Conservation (phyloP, 257 asterid species). For the Lantana camara region DNA sequence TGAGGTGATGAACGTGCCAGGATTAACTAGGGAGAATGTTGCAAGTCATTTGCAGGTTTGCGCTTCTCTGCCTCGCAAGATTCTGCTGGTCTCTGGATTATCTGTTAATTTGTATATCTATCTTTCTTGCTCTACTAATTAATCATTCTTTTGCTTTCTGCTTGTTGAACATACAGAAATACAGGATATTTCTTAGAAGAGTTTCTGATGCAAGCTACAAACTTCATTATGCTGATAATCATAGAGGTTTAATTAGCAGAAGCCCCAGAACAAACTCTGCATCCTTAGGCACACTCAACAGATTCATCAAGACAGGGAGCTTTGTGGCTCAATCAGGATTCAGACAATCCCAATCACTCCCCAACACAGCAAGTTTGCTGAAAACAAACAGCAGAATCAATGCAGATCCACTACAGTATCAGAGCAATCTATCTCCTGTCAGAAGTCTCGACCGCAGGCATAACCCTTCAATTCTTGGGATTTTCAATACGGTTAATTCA, state of each 20-base stretch:
- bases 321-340: too few species aligned
- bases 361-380: too few species aligned
- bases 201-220: conserved; percentile 26
- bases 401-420: too few species aligned
- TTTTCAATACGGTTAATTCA: background rate
- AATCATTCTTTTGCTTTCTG: background rate
- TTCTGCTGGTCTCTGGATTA: background rate
- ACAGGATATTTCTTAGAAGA: conserved; percentile 36
- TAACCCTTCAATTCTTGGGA: too few species aligned
- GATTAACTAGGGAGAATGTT: conserved; percentile 57
- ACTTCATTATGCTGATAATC: background rate
- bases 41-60: conserved; percentile 78
- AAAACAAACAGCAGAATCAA: too few species aligned
- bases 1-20: conserved; percentile 54
- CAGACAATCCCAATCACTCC: too few species aligned
- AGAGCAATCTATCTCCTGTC: too few species aligned
- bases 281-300: background rate
- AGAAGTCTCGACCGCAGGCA: too few species aligned
- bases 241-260: background rate
- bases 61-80: background rate
- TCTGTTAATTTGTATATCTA: too few species aligned
- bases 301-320: background rate
- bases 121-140: too few species aligned
- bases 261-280: background rate
- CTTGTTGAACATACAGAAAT: conserved; percentile 34